Conservation (phyloP, 2,329 filamentous ascomycete genomes). For the Xylaria sp. region DNA sequence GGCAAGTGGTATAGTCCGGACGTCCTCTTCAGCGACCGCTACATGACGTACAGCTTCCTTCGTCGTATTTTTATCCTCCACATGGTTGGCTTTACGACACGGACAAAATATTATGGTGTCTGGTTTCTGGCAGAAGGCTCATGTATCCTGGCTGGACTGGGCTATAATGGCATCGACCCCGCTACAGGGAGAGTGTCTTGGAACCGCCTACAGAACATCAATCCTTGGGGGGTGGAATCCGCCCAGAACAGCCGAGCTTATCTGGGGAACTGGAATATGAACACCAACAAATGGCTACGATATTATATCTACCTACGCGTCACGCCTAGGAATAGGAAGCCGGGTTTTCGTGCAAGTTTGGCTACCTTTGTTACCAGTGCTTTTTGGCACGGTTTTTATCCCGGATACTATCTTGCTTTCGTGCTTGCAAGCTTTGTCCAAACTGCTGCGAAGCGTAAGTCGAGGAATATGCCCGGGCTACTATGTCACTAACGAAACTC, state of each 20-base stretch:
- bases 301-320: conserved; percentile 97
- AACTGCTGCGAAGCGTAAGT: conserved; percentile 91
- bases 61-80: conserved; percentile 83
- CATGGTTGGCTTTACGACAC: conserved; percentile 82
- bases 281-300: conserved; percentile 95
- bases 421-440: conserved; percentile 91
- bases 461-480: background rate
- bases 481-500: conserved; percentile 32
- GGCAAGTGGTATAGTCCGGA: conserved; percentile 72
- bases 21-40: conserved; percentile 73
- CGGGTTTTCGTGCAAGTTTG: conserved; percentile 92
- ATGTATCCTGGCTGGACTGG: conserved; percentile 92
- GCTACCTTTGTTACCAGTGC: conserved; percentile 95
- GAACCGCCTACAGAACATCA: conserved; percentile 89
- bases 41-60: conserved; percentile 73
- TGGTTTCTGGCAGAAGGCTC: conserved; percentile 94
- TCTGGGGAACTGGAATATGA: conserved; percentile 96
- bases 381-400: conserved; percentile 98
- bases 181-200: conserved; percentile 87
- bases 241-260: conserved; percentile 95
- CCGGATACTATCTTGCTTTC: conserved; percentile 94
- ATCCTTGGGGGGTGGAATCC: conserved; percentile 84
- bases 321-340: conserved; percentile 94
- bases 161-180: conserved; percentile 92
- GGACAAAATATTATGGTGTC: conserved; percentile 96